phyloP scores from a whole-genome alignment of 495 filamentous ascomycete species.

The Aspergillus carlsbadensis region DNA sequence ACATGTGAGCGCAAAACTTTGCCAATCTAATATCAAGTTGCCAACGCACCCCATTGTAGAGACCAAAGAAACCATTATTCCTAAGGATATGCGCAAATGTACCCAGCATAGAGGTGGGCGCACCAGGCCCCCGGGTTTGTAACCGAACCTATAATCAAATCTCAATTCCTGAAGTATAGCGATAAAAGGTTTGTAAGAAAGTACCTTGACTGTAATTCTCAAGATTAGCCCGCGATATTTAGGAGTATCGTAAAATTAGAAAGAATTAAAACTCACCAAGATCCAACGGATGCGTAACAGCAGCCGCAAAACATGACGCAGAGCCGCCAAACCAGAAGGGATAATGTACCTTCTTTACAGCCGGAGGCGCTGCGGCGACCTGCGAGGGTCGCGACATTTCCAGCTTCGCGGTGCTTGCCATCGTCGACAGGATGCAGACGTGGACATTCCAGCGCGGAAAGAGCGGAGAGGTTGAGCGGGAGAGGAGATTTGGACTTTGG shows the following conservation, averaged over 20 bases:
- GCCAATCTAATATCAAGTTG: background rate
- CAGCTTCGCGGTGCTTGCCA: slow-evolving; percentile 42
- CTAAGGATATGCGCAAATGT: slow-evolving; percentile 76
- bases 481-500: slow-evolving; percentile 3
- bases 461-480: slow-evolving; percentile 12
- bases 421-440: slow-evolving; percentile 25
- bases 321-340: slow-evolving; percentile 96
- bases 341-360: slow-evolving; percentile 55
- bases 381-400: slow-evolving; percentile 31
- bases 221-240: slow-evolving; percentile 1
- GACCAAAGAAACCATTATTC: slow-evolving; percentile 64
- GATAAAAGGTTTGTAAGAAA: background rate
- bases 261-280: slow-evolving; percentile 38
- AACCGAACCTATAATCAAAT: slow-evolving; percentile 67
- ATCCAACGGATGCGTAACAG: slow-evolving; percentile 88
- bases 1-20: slow-evolving; percentile 5
- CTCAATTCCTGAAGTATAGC: slow-evolving; percentile 17
- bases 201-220: slow-evolving; percentile 9
- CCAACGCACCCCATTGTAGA: slow-evolving; percentile 73
- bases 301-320: slow-evolving; percentile 85
- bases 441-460: slow-evolving; percentile 23
- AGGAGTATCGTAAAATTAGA: background rate
- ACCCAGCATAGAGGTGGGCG: slow-evolving; percentile 71
- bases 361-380: slow-evolving; percentile 15
- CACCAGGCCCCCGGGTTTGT: slow-evolving; percentile 71